Percentiles rank a stretch among this genome's conserved stretches.
Conservation (phyloP, 2,329 filamentous ascomycete species). For the Myriangium duriaei region DNA sequence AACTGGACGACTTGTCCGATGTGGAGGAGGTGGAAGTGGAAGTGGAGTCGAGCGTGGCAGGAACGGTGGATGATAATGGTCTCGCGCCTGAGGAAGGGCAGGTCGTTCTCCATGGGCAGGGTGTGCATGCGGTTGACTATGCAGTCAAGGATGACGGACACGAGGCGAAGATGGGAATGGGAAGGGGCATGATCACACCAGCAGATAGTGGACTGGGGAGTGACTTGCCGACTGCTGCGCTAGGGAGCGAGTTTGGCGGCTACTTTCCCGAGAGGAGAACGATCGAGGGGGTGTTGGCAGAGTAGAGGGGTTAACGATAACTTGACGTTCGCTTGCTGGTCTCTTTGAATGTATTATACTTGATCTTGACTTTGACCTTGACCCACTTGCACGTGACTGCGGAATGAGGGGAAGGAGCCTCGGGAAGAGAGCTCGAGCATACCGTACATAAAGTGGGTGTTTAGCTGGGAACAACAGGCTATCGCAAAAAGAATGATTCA, state of each 20-base stretch:
- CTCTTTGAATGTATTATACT: no score
- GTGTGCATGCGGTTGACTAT: conserved; percentile 13
- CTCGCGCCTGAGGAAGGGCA: conserved; percentile 3
- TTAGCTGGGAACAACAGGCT: no score
- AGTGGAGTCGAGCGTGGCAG: conserved; percentile 18
- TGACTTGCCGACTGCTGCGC: conserved; percentile 23
- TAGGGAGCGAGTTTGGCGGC: conserved; percentile 12
- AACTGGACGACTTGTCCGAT: conserved; percentile 6
- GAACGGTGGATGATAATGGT: conserved; percentile 22
- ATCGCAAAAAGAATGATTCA: no score
- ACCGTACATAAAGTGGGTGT: no score
- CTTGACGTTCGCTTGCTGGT: no score
- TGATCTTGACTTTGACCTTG: no score
- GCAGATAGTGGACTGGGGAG: conserved; percentile 29
- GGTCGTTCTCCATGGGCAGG: conserved; percentile 11
- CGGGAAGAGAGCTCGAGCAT: no score
- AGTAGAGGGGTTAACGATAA: conserved; percentile 1
- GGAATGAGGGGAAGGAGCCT: no score
- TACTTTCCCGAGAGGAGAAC: conserved; percentile 10
- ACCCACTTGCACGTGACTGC: no score
- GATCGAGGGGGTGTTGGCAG: conserved; percentile 1
- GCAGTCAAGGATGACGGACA: conserved; percentile 9
- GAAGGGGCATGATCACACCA: conserved; percentile 20
- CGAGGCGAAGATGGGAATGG: conserved; percentile 1
- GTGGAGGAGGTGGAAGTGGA: conserved; percentile 11